Evolutionary conservation across 1,284 basidiomycete genomes (phyloP).

Genomic region (Ganoderma lingzhi): DNA sequence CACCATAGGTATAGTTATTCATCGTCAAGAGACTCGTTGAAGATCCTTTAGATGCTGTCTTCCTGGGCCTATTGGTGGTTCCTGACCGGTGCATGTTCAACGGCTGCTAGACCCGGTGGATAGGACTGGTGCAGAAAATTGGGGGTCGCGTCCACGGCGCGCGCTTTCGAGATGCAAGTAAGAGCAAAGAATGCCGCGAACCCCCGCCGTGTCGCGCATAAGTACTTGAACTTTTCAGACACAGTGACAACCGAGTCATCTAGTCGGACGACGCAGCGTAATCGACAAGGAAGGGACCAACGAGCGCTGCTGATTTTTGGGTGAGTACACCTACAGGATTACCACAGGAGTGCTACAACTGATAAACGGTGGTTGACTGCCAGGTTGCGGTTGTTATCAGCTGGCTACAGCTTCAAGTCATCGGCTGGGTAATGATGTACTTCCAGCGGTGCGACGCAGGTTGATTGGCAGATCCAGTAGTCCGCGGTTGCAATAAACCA

Average conservation of each 20-base stretch:
- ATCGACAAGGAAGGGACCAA: too few relatives aligned
- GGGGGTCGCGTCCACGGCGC: constrained; percentile 23
- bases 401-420: neutral
- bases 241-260: constrained; percentile 20
- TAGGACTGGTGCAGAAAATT: constrained; percentile 9
- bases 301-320: too few relatives aligned
- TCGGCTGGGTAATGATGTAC: neutral
- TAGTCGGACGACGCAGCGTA: constrained; percentile 4
- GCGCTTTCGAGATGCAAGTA: neutral
- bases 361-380: too few relatives aligned
- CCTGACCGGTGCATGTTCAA: too few relatives aligned
- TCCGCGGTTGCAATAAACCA: neutral
- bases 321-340: too few relatives aligned
- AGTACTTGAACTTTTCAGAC: constrained; percentile 24
- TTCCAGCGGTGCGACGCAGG: neutral
- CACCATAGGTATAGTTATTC: constrained; percentile 25
- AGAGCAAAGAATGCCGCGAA: constrained; percentile 6
- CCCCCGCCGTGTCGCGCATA: neutral
- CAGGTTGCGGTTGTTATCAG: neutral
- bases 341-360: too few relatives aligned
- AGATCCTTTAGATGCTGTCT: neutral
- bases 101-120: too few relatives aligned
- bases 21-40: constrained; percentile 3
- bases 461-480: neutral
- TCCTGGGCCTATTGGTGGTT: too few relatives aligned